Percentiles rank a stretch among this genome's conserved stretches.
Conservation (phyloP, 2,329 filamentous ascomycete genomes). For the Fusarium nisikadoi region DNA sequence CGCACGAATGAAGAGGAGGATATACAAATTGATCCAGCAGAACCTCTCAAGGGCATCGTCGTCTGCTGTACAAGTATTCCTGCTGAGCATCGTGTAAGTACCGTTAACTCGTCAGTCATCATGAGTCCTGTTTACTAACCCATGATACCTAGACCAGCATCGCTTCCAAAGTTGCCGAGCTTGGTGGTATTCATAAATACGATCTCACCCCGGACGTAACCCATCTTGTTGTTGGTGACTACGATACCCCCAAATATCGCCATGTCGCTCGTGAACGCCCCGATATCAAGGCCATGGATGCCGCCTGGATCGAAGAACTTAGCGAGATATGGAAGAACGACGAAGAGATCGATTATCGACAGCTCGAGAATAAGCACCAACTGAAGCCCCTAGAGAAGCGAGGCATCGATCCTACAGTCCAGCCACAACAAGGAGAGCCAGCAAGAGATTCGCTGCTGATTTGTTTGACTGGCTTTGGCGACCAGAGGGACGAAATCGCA, state of each 20-base stretch:
- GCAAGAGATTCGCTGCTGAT: slow-evolving; percentile 58
- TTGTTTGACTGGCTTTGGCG: slow-evolving; percentile 68
- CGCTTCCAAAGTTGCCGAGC: slow-evolving; percentile 74
- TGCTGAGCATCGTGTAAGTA: slow-evolving; percentile 76
- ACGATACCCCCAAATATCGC: slow-evolving; percentile 91
- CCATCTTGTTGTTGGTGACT: slow-evolving; percentile 90
- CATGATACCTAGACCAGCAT: slow-evolving; percentile 60
- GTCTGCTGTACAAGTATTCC: slow-evolving; percentile 90
- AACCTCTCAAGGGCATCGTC: slow-evolving; percentile 76
- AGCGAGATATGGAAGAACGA: slow-evolving; percentile 83
- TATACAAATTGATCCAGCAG: slow-evolving; percentile 63
- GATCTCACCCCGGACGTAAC: slow-evolving; percentile 97
- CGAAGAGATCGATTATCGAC: slow-evolving; percentile 77
- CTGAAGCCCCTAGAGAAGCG: slow-evolving; percentile 71
- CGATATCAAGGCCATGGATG: slow-evolving; percentile 84
- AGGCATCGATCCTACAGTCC: slow-evolving; percentile 53
- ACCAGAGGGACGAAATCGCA: slow-evolving; percentile 76
- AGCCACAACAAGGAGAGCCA: slow-evolving; percentile 25
- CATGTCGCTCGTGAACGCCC: slow-evolving; percentile 91
- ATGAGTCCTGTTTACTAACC: slow-evolving; percentile 1
- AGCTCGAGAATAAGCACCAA: slow-evolving; percentile 73
- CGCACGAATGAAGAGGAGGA: slow-evolving; percentile 42
- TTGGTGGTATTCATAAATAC: slow-evolving; percentile 88
- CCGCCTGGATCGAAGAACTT: slow-evolving; percentile 86
- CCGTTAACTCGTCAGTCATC: slow-evolving; percentile 44